These are phyloP conservation scores for Colletotrichum scovillei DNA, from an alignment of 2,329 filamentous ascomycete genomes.

Conservation along the genomic window DNA sequence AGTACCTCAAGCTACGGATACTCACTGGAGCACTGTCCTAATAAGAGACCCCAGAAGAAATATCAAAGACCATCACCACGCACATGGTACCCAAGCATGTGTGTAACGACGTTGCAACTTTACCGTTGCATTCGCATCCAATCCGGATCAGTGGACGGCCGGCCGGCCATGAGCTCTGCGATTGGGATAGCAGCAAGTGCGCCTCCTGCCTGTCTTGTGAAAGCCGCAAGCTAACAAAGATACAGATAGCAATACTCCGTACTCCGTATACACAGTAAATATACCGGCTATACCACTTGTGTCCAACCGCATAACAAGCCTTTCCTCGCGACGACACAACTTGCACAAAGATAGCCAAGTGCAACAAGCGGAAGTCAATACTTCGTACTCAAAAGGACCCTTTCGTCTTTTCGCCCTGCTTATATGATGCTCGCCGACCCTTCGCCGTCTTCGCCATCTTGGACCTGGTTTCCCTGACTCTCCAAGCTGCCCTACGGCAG, in stretches of 20 bases:
- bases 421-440: not conserved
- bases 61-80: not conserved
- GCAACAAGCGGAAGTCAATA: not conserved
- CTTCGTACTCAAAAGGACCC: not conserved
- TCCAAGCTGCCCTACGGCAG: constrained; percentile 1
- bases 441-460: not conserved
- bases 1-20: not conserved
- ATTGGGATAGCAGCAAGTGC: not conserved
- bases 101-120: constrained; percentile 1
- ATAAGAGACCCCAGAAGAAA: not conserved
- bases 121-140: constrained; percentile 13
- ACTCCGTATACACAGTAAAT: too few species aligned
- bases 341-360: not conserved
- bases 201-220: not conserved
- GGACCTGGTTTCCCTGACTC: not conserved
- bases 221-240: not conserved
- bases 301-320: not conserved
- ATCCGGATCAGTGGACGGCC: not conserved
- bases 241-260: not conserved
- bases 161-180: not conserved
- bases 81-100: not conserved
- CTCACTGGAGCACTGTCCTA: not conserved
- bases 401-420: not conserved
- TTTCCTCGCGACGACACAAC: not conserved
- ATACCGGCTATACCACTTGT: not conserved